Evolutionary conservation across 2,329 filamentous ascomycete species (phyloP).

Genomic region (Diaporthe aspalathi): DNA sequence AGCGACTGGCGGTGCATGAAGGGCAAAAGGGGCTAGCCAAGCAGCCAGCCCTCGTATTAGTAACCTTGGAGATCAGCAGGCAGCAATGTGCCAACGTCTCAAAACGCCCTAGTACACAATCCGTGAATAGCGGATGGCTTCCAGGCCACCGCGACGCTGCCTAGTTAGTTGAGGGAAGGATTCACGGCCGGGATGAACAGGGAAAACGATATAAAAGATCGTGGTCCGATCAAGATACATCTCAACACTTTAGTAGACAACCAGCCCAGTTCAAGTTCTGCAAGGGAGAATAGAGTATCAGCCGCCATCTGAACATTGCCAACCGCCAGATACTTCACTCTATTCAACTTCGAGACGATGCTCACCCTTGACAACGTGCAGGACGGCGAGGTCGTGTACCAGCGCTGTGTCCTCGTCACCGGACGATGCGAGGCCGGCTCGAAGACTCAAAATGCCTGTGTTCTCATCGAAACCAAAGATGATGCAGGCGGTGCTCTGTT

Average conservation of each 20-base stretch:
- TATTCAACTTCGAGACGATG: neutral
- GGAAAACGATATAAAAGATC: neutral
- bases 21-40: neutral
- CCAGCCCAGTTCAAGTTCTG: neutral
- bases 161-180: neutral
- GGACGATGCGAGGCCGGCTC: neutral
- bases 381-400: slow-evolving; percentile 5
- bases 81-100: neutral
- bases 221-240: neutral
- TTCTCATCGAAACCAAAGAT: slow-evolving; percentile 6
- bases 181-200: neutral
- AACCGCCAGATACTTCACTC: neutral
- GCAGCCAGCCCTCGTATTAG: neutral
- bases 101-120: neutral
- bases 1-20: neutral
- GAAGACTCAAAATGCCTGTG: neutral
- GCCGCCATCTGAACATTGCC: neutral
- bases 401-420: slow-evolving; percentile 6
- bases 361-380: slow-evolving; percentile 5
- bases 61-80: neutral
- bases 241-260: too few relatives aligned
- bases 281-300: neutral
- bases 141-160: slow-evolving; percentile 14
- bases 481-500: slow-evolving; percentile 26
- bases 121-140: neutral